Percentiles rank a stretch among this genome's conserved stretches.
These are phyloP conservation scores for Colletotrichum incanum DNA, from an alignment of 2,329 filamentous ascomycete species.

Conservation along the genomic window DNA sequence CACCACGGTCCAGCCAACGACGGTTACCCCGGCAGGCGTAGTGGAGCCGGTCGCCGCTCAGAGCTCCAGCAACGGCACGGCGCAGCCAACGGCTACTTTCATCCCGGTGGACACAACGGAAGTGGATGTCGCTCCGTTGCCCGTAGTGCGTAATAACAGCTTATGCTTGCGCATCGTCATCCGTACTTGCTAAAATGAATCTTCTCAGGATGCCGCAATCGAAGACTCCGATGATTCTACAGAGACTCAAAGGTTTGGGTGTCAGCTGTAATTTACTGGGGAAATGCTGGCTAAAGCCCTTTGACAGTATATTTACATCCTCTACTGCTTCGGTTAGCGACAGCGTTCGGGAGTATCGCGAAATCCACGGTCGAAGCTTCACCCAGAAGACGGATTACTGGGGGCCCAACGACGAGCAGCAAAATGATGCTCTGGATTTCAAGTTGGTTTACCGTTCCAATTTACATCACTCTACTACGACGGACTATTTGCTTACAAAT, in stretches of 20 bases:
- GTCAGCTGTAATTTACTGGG: neutral
- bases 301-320: neutral
- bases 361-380: slow-evolving; percentile 52
- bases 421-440: slow-evolving; percentile 44
- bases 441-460: neutral
- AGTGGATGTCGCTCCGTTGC: neutral
- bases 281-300: neutral
- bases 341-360: slow-evolving; percentile 53
- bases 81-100: neutral
- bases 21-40: neutral
- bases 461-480: rapidly evolving
- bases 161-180: rapidly evolving
- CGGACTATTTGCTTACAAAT: neutral
- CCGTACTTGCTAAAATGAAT: neutral
- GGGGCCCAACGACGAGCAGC: slow-evolving; percentile 44
- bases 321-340: slow-evolving; percentile 52
- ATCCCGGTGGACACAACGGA: neutral
- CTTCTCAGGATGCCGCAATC: neutral
- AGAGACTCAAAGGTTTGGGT: neutral
- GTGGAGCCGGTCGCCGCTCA: neutral
- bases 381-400: slow-evolving; percentile 49
- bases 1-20: neutral
- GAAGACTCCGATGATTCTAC: neutral
- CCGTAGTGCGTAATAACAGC: neutral
- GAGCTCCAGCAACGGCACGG: neutral